Conservation (phyloP, 2,329 filamentous ascomycete genomes). For the Colletotrichum horii region DNA sequence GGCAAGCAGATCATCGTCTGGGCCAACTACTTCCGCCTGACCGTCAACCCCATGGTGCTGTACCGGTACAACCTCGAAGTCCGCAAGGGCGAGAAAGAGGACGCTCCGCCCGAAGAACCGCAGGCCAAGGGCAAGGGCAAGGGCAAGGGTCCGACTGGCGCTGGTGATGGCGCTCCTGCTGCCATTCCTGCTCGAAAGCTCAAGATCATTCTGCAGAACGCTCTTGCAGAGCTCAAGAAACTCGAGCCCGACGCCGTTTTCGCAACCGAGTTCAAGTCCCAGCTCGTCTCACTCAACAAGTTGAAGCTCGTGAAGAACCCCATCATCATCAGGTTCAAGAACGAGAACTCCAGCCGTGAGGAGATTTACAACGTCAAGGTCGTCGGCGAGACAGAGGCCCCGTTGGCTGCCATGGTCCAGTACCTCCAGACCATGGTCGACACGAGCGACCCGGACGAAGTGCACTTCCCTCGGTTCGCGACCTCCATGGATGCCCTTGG, state of each 20-base stretch:
- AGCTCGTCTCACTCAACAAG: constrained; percentile 45
- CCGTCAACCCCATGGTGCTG: constrained; percentile 38
- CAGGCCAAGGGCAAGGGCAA: constrained; percentile 24
- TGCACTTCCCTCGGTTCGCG: constrained; percentile 52
- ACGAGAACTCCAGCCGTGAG: constrained; percentile 31
- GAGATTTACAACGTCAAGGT: constrained; percentile 48
- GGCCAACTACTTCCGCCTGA: constrained; percentile 60
- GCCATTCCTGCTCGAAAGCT: constrained; percentile 50
- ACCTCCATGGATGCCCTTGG: constrained; percentile 57
- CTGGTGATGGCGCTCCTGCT: constrained; percentile 16
- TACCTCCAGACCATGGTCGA: constrained; percentile 51
- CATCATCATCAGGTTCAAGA: constrained; percentile 38
- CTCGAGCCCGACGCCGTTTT: constrained; percentile 33
- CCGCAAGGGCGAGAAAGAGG: constrained; percentile 19
- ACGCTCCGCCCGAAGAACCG: neutral
- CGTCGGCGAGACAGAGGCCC: constrained; percentile 40
- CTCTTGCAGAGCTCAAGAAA: constrained; percentile 38
- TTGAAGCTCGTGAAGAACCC: constrained; percentile 39
- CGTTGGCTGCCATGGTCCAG: constrained; percentile 44
- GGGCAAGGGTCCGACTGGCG: constrained; percentile 3
- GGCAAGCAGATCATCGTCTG: constrained; percentile 51
- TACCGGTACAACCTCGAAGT: constrained; percentile 53
- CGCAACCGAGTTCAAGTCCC: constrained; percentile 57
- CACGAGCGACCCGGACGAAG: constrained; percentile 33
- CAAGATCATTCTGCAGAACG: constrained; percentile 43